phyloP scores from a whole-genome alignment of 2,329 filamentous ascomycete genomes.

The Pseudohalonectria lignicola region DNA sequence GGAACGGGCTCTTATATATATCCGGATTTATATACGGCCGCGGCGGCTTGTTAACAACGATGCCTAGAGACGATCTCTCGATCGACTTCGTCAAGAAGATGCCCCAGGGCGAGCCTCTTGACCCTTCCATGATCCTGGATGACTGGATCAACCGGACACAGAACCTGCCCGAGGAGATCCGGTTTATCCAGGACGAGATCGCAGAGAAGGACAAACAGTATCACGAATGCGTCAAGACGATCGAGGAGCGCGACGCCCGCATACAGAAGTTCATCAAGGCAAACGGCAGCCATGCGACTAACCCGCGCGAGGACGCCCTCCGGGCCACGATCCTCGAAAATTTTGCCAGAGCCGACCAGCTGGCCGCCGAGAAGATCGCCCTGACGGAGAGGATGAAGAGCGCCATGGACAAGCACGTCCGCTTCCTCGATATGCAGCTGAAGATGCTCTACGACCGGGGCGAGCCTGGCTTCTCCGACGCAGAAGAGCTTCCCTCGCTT shows the following conservation, averaged over 20 bases:
- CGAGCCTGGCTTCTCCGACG: constrained; percentile 50
- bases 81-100: constrained; percentile 61
- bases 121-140: constrained; percentile 61
- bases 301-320: constrained; percentile 64
- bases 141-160: constrained; percentile 66
- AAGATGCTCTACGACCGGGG: constrained; percentile 49
- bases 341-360: constrained; percentile 55
- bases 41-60: constrained; percentile 47
- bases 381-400: constrained; percentile 53
- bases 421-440: constrained; percentile 50
- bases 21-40: too few species aligned
- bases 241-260: constrained; percentile 60
- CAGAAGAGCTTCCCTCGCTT: constrained; percentile 52
- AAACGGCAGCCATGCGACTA: constrained; percentile 61
- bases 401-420: constrained; percentile 51
- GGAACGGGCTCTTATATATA: too few species aligned
- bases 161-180: constrained; percentile 73
- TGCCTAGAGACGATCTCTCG: constrained; percentile 63
- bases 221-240: constrained; percentile 55
- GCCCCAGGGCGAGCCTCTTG: constrained; percentile 49
- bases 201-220: constrained; percentile 67
- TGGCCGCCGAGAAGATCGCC: constrained; percentile 66
- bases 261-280: constrained; percentile 74
- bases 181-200: constrained; percentile 76
- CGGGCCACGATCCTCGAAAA: constrained; percentile 56